Percentiles rank a stretch among this genome's conserved stretches.
Evolutionary conservation across 2,329 filamentous ascomycete genomes (phyloP).

Genomic region (Fusarium newnesense): DNA sequence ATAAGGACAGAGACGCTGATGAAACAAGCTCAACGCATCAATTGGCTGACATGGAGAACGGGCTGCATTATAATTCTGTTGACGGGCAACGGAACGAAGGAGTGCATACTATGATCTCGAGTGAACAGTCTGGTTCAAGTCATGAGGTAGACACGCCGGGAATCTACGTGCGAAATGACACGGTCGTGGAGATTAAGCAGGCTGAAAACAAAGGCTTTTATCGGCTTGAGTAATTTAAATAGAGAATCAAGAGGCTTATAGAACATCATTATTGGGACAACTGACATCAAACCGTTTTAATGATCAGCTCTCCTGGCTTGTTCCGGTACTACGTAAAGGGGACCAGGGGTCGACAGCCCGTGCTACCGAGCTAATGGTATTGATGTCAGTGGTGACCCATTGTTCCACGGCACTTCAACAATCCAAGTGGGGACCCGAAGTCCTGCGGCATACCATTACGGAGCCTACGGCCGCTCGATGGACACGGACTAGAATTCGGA

Average conservation of each 20-base stretch:
- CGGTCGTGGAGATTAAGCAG: conserved; percentile 16
- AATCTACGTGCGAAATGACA: conserved; percentile 26
- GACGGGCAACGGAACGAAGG: background rate
- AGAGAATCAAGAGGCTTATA: background rate
- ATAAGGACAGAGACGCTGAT: conserved; percentile 4
- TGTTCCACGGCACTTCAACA: background rate
- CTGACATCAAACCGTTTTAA: background rate
- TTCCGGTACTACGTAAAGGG: background rate
- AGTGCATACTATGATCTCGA: conserved; percentile 24
- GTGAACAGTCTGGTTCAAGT: background rate
- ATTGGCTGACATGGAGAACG: conserved; percentile 20
- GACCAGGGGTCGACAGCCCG: background rate
- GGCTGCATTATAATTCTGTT: background rate
- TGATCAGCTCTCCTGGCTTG: background rate
- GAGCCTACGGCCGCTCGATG: background rate
- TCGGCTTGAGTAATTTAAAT: background rate
- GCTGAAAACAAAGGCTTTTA: background rate
- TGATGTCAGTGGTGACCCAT: background rate
- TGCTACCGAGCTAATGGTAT: background rate
- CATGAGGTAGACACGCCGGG: background rate
- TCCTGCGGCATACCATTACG: background rate
- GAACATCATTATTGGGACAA: background rate
- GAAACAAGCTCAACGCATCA: conserved; percentile 36
- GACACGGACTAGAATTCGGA: background rate
- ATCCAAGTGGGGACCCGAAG: background rate